Percentiles rank a stretch among this genome's conserved stretches.
phyloP scores from a whole-genome alignment of 2,329 filamentous ascomycete species.

The Penicillium aurantiogriseum region DNA sequence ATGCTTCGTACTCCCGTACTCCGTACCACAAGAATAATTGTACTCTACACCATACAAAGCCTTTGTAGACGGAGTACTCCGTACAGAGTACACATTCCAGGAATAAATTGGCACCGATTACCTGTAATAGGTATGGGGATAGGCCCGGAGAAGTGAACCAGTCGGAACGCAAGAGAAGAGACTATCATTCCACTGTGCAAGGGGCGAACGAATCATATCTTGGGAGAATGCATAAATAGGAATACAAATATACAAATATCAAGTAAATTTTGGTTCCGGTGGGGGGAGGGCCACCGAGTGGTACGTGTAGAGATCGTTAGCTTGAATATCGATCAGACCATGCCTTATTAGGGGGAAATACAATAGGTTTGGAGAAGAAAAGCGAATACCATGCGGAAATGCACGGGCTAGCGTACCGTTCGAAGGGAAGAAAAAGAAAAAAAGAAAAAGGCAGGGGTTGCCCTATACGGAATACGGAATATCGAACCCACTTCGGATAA shows the following conservation, averaged over 20 bases:
- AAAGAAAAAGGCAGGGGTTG: background rate
- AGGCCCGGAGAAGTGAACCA: background rate
- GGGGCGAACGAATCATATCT: background rate
- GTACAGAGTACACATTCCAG: background rate
- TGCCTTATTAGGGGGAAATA: conserved; percentile 6
- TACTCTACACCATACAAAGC: background rate
- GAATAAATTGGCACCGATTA: background rate
- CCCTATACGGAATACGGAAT: background rate
- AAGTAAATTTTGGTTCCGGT: background rate
- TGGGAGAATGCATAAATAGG: background rate
- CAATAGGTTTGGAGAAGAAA: background rate
- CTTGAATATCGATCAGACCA: conserved; percentile 14
- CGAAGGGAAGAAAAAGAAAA: background rate
- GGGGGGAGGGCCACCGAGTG: background rate
- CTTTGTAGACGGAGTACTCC: background rate
- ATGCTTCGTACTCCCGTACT: background rate
- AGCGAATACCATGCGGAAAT: background rate
- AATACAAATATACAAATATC: background rate
- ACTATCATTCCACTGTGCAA: background rate
- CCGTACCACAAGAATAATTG: background rate
- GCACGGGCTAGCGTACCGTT: conserved; percentile 11
- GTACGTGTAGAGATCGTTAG: conserved; percentile 11
- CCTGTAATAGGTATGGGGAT: background rate
- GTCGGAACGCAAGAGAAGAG: conserved; percentile 2
- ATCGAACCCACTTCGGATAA: background rate